Evolutionary conservation across 306 rosid genomes (phyloP).

Genomic region (Trifolium subterraneum): DNA sequence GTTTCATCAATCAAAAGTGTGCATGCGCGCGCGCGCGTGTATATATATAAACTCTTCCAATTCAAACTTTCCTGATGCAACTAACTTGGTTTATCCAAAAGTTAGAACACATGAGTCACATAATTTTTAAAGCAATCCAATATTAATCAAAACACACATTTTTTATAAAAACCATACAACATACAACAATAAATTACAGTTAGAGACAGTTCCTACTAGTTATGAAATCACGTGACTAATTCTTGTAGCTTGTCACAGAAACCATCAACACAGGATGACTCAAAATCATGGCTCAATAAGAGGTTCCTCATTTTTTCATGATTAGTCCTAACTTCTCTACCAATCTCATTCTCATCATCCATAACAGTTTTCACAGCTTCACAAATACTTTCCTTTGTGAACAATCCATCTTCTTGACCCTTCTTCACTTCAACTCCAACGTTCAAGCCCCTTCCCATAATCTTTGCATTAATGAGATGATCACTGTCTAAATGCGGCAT

Average conservation of each 20-base stretch:
- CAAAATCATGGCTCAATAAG: constrained; percentile 1
- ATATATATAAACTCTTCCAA: too few species aligned
- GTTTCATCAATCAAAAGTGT: too few species aligned
- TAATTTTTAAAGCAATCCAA: neutral
- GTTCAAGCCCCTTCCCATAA: constrained; percentile 42
- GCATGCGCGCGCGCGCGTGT: too few species aligned
- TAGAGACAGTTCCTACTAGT: neutral
- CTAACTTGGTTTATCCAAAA: too few species aligned
- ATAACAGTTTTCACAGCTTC: constrained; percentile 51
- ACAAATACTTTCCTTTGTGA: constrained; percentile 51
- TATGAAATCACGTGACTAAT: constrained; percentile 27
- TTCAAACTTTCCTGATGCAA: too few species aligned
- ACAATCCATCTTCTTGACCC: constrained; percentile 57
- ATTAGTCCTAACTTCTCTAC: constrained; percentile 46
- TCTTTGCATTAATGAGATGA: constrained; percentile 48
- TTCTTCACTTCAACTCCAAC: constrained; percentile 62
- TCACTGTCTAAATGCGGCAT: constrained; percentile 50
- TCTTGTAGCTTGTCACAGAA: constrained; percentile 37
- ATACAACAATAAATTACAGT: neutral
- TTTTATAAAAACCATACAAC: neutral
- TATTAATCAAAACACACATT: neutral
- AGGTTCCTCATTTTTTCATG: constrained; percentile 46
- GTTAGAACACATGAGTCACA: too few species aligned
- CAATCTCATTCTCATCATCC: constrained; percentile 52
- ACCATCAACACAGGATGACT: constrained; percentile 15